Base-by-base conservation (phyloP, 2,329 filamentous ascomycete species). In the Stemphylium vesicarium region DNA sequence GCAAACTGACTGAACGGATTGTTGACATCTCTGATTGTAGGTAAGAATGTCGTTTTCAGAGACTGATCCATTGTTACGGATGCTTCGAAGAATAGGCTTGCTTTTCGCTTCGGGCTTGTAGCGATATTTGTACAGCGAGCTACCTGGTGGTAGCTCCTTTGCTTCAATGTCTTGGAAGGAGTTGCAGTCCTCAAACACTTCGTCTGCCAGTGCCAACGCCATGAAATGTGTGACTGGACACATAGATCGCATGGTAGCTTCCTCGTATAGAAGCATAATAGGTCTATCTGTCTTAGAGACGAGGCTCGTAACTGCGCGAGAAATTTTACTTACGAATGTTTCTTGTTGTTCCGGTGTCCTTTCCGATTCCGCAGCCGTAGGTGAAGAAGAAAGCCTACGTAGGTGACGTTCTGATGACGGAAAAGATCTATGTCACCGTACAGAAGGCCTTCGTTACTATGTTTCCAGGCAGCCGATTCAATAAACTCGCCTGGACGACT, bases 231-330 rank as follows among this genome's bases (percentile, higher is more conserved):
- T 12, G 15, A 55, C 52, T 38, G 35, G 20, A 10, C 40, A 55
- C 20, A 46, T 31, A 45, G 12, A 36, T 36, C 35, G 39, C 43
- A 35, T 44, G 5, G 29, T 45, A 16, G 26, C 0, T n/a, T 50
- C 45, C 18, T 55, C 26, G 40, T 35, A 37, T 15, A 55, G 37
- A 48, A 48, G 43, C 37, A 53, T 48, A 4, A 43, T 39, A 51
- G 48, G 44, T 10, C 42, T 47, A n/a, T 37, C 41, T 43, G 4
- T 35, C 20, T 46, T 37, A 37, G 43, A 29, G 2, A 9, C n/a
- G 0, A 12, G 20, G 8, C n/a, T 31, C 12, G 11, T 31, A 3
- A 3, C n/a, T n/a, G n/a, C n/a, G n/a, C n/a, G n/a, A 4, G 13
- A 22, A 6, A 20, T 6, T 16, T 29, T 18, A 6, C 53, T 32